phyloP scores from a whole-genome alignment of 2,329 filamentous ascomycete genomes.

The Aspergillus ochraceoroseus region DNA sequence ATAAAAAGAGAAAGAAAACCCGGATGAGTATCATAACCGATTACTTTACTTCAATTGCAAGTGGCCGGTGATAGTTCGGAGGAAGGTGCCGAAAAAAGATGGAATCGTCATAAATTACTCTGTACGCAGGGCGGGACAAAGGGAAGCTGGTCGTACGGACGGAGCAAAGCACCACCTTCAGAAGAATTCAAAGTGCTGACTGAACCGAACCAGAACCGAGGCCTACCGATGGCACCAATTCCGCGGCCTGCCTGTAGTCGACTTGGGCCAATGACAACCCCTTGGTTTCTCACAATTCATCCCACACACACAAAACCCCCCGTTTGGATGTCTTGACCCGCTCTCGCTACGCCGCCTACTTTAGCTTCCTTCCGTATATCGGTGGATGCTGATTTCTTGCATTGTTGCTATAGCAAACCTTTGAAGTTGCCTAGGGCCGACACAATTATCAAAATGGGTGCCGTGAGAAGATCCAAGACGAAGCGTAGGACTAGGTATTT shows the following conservation, averaged over 20 bases:
- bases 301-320: slow-evolving; percentile 27
- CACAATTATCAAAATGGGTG: slow-evolving; percentile 55
- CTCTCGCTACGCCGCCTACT: slow-evolving; percentile 22
- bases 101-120: slow-evolving; percentile 31
- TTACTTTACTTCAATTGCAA: slow-evolving; percentile 23
- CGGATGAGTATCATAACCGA: too few species aligned
- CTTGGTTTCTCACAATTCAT: slow-evolving; percentile 26
- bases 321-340: slow-evolving; percentile 28
- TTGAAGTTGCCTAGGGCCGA: slow-evolving; percentile 17
- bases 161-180: too few species aligned
- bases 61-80: slow-evolving; percentile 22
- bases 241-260: slow-evolving; percentile 21
- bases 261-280: slow-evolving; percentile 27
- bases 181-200: too few species aligned
- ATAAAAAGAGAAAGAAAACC: too few species aligned
- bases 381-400: slow-evolving; percentile 24
- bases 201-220: slow-evolving; percentile 33
- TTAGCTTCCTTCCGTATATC: slow-evolving; percentile 35
- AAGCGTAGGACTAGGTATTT: slow-evolving; percentile 63
- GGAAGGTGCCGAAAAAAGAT: slow-evolving; percentile 25
- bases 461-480: slow-evolving; percentile 65
- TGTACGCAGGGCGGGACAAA: slow-evolving; percentile 14
- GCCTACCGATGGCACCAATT: slow-evolving; percentile 33
- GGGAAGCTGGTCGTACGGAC: slow-evolving; percentile 17
- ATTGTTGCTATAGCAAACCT: slow-evolving; percentile 1